phyloP scores from a whole-genome alignment of 345 rosid genomes.

The Salix suchowensis region DNA sequence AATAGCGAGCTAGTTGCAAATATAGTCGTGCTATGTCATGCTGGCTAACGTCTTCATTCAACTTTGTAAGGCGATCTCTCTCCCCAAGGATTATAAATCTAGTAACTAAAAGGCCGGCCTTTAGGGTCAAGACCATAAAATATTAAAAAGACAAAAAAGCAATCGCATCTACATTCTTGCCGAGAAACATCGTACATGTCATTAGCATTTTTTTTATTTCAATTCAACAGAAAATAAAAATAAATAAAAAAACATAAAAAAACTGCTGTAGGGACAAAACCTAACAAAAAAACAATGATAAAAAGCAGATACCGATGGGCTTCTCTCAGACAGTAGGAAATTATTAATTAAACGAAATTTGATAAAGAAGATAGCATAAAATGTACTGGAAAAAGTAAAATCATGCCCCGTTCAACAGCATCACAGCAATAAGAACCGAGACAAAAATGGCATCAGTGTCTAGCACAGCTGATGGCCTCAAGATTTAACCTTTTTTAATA shows the following conservation, averaged over 20 bases:
- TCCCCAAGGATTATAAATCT: too few species aligned
- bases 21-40: not conserved
- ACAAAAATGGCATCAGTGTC: not conserved
- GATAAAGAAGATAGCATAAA: constrained; percentile 3
- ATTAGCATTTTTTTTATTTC: too few species aligned
- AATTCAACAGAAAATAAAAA: not conserved
- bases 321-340: constrained; percentile 6
- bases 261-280: not conserved
- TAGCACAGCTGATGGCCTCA: not conserved
- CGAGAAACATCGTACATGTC: too few species aligned
- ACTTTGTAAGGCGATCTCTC: too few species aligned
- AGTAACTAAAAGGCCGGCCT: too few species aligned
- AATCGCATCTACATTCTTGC: not conserved
- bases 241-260: not conserved
- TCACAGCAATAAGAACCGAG: not conserved
- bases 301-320: constrained; percentile 5
- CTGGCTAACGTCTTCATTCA: too few species aligned
- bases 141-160: too few species aligned
- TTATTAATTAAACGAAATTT: not conserved
- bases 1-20: not conserved
- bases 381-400: not conserved
- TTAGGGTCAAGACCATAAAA: too few species aligned
- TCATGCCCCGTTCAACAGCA: not conserved
- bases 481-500: not conserved
- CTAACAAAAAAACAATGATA: not conserved